These are phyloP conservation scores for Solanum aculeatissimum DNA, from an alignment of 305 asterid genomes.

Conservation along the genomic window DNA sequence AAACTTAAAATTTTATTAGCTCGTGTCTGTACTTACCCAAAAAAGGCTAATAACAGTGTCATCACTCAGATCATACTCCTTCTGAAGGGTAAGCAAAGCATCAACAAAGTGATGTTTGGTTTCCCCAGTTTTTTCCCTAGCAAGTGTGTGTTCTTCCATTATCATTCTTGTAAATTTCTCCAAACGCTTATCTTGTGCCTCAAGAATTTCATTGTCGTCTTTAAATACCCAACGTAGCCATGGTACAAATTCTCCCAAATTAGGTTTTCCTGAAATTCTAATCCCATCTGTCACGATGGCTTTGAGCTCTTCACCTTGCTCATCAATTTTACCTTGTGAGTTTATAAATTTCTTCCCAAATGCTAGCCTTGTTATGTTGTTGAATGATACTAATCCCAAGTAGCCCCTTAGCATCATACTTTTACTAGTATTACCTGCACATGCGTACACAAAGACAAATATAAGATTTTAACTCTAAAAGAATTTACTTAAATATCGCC, in stretches of 20 bases:
- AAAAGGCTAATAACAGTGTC: slow-evolving; percentile 14
- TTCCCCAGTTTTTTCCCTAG: slow-evolving; percentile 7
- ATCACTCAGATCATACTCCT: slow-evolving; percentile 11
- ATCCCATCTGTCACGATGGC: slow-evolving; percentile 5
- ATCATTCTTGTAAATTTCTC: slow-evolving; percentile 6
- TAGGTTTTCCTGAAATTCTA: neutral
- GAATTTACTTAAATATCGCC: too few relatives aligned
- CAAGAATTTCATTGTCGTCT: slow-evolving; percentile 8
- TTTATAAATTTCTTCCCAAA: slow-evolving; percentile 6
- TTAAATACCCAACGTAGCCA: slow-evolving; percentile 13
- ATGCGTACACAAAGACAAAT: neutral
- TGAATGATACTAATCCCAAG: slow-evolving; percentile 20
- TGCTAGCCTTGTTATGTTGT: slow-evolving; percentile 17
- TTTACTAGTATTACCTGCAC: slow-evolving; percentile 1
- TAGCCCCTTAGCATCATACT: slow-evolving; percentile 6
- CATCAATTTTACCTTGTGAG: slow-evolving; percentile 10
- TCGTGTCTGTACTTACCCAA: slow-evolving; percentile 5
- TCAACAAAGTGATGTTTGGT: slow-evolving; percentile 19
- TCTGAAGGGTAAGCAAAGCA: slow-evolving; percentile 16
- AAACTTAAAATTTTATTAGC: neutral
- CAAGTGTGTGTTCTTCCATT: slow-evolving; percentile 23
- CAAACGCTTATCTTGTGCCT: neutral
- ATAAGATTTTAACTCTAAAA: neutral
- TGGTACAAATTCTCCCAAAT: slow-evolving; percentile 13
- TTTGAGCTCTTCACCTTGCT: slow-evolving; percentile 17